Evolutionary conservation across 2,329 filamentous ascomycete species (phyloP), one percentile per base, ranked within the genome.

Genomic region (Ambrosiella xylebori): DNA sequence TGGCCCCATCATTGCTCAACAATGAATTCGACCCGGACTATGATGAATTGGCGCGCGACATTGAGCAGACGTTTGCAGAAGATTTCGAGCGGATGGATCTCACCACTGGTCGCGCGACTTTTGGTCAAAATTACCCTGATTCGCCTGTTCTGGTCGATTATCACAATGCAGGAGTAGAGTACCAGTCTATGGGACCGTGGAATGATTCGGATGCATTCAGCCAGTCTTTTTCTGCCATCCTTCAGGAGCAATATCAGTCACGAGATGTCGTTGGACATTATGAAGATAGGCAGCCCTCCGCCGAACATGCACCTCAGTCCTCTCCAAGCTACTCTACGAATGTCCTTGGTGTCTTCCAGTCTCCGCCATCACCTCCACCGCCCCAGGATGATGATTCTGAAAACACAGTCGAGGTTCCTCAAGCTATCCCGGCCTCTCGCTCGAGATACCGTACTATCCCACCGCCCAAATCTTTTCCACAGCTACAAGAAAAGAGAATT

Each of bases 221-320:
- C 1, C 63, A 64, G 47, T 63, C 64, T 17, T 63, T 62, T 39
- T 62, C 61, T 7, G 56, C 59, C 13, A 56, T 64, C 12, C 38
- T 38, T 19, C 37, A 8, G 8, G 37, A 40, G 47, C 17, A 51
- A 9, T 27, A 13, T 35, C 47, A 12, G n/a, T 2, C 19, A 27
- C 19, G 52, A 57, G 51, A 65, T 60, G 55, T n/a, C 3, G 52
- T 38, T 27, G 27, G 4, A 27, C 27, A 27, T 27, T 27, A 27
- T 27, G 27, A 27, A 27, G 27, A 27, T 27, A 27, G 4, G 27
- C 27, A 27, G 12, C 35, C 59, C 3, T 15, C 37, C 27, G 39
- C 44, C 9, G 39, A 49, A 38, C 19, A 40, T n/a, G 37, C 50
- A 37, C 35, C 59, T 5, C 27, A 44, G 27, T 37, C 54, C 27